These are phyloP conservation scores for Scheffersomyces parashehatae DNA, from an alignment of 1,139 yeast genomes.

Conservation along the genomic window DNA sequence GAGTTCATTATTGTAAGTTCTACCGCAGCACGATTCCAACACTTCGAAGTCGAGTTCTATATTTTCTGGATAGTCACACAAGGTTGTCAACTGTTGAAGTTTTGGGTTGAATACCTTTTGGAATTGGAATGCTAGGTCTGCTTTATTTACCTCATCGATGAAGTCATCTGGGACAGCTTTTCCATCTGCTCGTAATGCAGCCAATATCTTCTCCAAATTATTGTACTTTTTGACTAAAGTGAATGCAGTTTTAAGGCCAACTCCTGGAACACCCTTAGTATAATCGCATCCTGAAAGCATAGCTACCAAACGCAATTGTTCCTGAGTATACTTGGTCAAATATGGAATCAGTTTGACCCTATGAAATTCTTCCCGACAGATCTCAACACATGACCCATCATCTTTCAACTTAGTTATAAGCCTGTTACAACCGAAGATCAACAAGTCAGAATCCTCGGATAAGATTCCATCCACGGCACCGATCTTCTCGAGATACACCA, in stretches of 20 bases:
- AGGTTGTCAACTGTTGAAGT: constrained; percentile 46
- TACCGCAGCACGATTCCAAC: constrained; percentile 66
- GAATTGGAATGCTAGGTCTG: constrained; percentile 78
- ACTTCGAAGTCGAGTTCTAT: constrained; percentile 31
- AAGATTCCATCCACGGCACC: constrained; percentile 83
- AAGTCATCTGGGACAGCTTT: constrained; percentile 62
- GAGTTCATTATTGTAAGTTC: constrained; percentile 41
- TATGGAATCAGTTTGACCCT: constrained; percentile 47
- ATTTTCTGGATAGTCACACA: constrained; percentile 56
- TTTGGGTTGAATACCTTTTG: constrained; percentile 84
- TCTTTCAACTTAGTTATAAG: constrained; percentile 83
- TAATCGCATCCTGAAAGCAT: constrained; percentile 95
- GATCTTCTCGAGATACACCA: constrained; percentile 80
- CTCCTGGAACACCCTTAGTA: constrained; percentile 78
- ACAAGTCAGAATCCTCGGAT: constrained; percentile 91
- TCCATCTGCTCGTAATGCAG: constrained; percentile 63
- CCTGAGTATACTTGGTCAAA: constrained; percentile 47
- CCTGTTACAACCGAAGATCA: constrained; percentile 80
- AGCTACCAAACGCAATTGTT: constrained; percentile 75
- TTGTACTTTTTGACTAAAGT: constrained; percentile 53
- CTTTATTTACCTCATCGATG: constrained; percentile 59
- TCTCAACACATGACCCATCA: constrained; percentile 72
- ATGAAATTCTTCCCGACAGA: constrained; percentile 54
- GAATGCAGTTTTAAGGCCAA: constrained; percentile 82
- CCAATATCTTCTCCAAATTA: constrained; percentile 55